A percentile compares a stretch with the other conserved stretches of the same genome.
These are phyloP conservation scores for Prunus armeniaca DNA, from an alignment of 306 rosid genomes.

Conservation along the genomic window DNA sequence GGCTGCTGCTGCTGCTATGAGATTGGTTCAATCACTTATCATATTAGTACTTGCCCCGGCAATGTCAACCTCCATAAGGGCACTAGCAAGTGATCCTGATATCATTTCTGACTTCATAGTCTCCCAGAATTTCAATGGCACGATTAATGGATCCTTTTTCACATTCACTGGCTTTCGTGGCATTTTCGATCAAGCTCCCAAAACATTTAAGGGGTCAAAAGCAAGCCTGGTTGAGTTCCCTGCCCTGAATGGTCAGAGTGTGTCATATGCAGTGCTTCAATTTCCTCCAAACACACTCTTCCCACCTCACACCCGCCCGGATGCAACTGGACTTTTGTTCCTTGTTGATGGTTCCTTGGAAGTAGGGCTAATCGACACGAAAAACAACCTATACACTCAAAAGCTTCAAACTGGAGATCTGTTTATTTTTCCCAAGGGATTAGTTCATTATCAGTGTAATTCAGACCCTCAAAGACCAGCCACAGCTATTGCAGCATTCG, in stretches of 20 bases:
- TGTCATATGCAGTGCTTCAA: conserved; percentile 18
- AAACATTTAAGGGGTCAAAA: conserved; percentile 6
- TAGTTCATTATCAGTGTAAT: conserved; percentile 36
- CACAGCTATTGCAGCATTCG: conserved; percentile 30
- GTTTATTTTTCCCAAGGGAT: conserved; percentile 33
- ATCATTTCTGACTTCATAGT: conserved; percentile 7
- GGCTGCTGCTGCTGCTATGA: background rate
- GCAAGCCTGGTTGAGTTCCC: conserved; percentile 10
- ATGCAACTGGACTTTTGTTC: conserved; percentile 29
- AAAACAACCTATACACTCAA: conserved; percentile 8
- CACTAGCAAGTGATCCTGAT: conserved; percentile 5
- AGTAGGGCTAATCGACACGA: conserved; percentile 31
- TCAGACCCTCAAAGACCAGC: background rate
- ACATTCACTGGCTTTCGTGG: conserved; percentile 16
- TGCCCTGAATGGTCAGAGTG: conserved; percentile 21
- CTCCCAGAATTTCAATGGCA: background rate
- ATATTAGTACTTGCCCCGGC: background rate
- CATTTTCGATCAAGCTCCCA: background rate
- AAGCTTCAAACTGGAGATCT: conserved; percentile 28
- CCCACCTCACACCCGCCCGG: conserved; percentile 31
- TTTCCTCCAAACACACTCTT: conserved; percentile 2
- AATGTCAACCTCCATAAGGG: background rate
- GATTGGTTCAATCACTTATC: background rate
- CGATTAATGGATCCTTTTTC: conserved; percentile 14
- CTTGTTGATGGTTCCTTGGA: conserved; percentile 23